Percentiles rank a stretch among this genome's conserved stretches.
phyloP scores from a whole-genome alignment of 164 flowering plant genomes.

The Chimonanthus salicifolius region DNA sequence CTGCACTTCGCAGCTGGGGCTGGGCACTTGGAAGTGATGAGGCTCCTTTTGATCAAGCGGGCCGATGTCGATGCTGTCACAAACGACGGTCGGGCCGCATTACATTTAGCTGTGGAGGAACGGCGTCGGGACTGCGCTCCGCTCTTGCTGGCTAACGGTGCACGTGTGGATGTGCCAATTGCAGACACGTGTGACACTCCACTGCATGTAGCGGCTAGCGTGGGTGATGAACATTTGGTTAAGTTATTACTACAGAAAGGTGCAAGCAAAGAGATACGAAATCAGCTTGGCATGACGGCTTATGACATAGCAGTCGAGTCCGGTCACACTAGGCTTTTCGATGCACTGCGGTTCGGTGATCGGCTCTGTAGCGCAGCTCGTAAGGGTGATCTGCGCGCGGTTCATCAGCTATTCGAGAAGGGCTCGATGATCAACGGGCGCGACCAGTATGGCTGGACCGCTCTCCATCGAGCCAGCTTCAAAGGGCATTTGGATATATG shows the following conservation, averaged over 20 bases:
- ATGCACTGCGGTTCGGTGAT: conserved; percentile 54
- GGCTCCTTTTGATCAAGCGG: conserved; percentile 52
- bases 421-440: conserved; percentile 60
- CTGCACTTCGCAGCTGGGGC: conserved; percentile 50
- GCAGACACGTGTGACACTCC: conserved; percentile 46
- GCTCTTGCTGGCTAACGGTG: conserved; percentile 46
- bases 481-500: conserved; percentile 47
- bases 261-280: conserved; percentile 56
- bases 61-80: conserved; percentile 45
- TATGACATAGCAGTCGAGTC: conserved; percentile 56
- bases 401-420: conserved; percentile 39
- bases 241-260: conserved; percentile 58
- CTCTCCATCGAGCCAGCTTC: conserved; percentile 59
- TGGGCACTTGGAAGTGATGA: conserved; percentile 55
- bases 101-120: conserved; percentile 59
- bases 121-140: conserved; percentile 48
- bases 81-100: conserved; percentile 51
- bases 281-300: conserved; percentile 48
- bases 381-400: conserved; percentile 48
- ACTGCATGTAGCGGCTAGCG: conserved; percentile 45
- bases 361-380: conserved; percentile 45
- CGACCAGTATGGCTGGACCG: conserved; percentile 74
- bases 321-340: conserved; percentile 49
- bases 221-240: conserved; percentile 62
- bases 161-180: conserved; percentile 27